Conservation (phyloP, 139 green algal species). For the Tetradesmus obliquus region DNA sequence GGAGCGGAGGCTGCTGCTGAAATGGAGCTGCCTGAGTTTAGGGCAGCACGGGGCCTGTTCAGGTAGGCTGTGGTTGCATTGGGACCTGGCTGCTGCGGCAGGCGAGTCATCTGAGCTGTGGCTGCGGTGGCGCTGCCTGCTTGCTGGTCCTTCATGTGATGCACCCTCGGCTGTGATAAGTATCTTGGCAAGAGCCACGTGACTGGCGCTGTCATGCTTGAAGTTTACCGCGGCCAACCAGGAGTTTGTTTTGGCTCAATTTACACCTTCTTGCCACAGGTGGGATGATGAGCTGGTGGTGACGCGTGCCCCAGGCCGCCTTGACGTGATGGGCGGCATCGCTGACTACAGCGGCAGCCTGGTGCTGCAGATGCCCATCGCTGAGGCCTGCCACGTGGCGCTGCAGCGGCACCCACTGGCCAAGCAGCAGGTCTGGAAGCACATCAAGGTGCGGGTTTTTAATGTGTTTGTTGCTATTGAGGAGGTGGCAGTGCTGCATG, state of each 20-base stretch:
- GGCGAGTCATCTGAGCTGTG: no score
- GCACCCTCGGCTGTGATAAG: no score
- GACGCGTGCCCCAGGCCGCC: constrained; percentile 86
- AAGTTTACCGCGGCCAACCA: no score
- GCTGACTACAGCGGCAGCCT: constrained; percentile 94
- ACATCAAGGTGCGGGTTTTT: constrained; percentile 51
- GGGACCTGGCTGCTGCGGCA: no score
- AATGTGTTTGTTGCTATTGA: not conserved
- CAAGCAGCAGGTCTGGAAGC: constrained; percentile 63
- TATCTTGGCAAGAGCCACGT: no score
- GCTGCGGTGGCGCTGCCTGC: no score
- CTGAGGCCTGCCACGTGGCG: constrained; percentile 90
- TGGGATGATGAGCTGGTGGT: constrained; percentile 58
- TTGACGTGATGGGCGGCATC: constrained; percentile 99
- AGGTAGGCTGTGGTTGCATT: constrained; percentile 1
- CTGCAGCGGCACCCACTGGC: constrained; percentile 66
- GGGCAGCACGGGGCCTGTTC: constrained; percentile 73
- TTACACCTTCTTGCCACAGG: no score
- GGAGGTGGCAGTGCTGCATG: not conserved
- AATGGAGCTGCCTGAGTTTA: constrained; percentile 55
- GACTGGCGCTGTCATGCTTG: no score
- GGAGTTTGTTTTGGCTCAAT: no score
- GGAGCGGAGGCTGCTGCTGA: not conserved
- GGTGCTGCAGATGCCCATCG: constrained; percentile 92
- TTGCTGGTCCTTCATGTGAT: no score